Base-by-base conservation (phyloP, 2,329 filamentous ascomycete genomes). In the Sclerotinia nivalis region DNA sequence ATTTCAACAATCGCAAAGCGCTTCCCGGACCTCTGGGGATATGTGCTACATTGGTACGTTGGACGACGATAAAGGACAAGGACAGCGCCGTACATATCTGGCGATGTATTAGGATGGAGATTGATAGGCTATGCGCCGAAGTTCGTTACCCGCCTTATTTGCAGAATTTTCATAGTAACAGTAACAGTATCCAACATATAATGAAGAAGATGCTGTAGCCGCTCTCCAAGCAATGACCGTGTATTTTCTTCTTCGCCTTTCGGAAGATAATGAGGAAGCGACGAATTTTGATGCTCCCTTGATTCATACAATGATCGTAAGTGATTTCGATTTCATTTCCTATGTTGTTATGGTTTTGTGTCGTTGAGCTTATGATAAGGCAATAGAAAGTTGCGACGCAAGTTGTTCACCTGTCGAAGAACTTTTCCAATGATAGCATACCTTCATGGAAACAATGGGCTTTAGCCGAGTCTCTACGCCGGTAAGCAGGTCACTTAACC, bases 141-240 rank as follows among this genome's bases (percentile, higher is more conserved):
- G 74, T 75, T 40, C 5, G 68, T 47, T 34, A 37, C 40, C 28
- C 0, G 13, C 31, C 7, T n/a, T 58, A 56, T 37, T 60, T 15
- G n/a, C n/a, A 10, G 22, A 3, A 50, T 25, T 15, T 37, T 49
- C 8, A 1, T n/a, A 31, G 10, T 47, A 10, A 43, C n/a, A 6
- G 7, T 2, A 45, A 7, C 47, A 75, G 73, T 71, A 59, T 47
- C 22, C 37, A 2, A 31, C 28, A 5, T 73, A 70, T 43, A 68
- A 49, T 40, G 68, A 68, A 8, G 8, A 25, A 22, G 64, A 73
- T 47, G 25, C 60, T 12, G 66, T 75, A 10, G 72, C 72, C 65
- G 72, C 73, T 31, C 66, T 74, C 25, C 73, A 75, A 55, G 71
- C 72, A 18, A 71, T 74, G 4, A 64, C 69, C 0, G 40, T 75